These are phyloP conservation scores for Hymenoscyphus linearis DNA, from an alignment of 2,329 filamentous ascomycete species.

Conservation along the genomic window DNA sequence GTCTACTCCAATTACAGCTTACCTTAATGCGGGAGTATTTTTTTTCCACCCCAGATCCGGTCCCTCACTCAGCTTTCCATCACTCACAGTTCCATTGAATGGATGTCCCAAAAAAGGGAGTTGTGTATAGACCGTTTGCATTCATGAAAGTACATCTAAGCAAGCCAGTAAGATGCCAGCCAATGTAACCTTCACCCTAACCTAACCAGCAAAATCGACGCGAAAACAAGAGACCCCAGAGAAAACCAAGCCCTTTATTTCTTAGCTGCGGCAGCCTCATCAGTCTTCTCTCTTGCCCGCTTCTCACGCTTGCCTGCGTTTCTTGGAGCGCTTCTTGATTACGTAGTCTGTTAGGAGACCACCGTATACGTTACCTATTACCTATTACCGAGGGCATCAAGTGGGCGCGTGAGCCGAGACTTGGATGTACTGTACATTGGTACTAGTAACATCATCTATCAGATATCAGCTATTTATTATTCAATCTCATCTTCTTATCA, in stretches of 20 bases:
- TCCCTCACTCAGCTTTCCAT: background rate
- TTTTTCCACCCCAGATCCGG: background rate
- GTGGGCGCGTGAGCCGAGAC: too few species aligned
- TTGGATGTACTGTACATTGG: too few species aligned
- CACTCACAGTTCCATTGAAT: background rate
- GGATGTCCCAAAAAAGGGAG: slow-evolving; percentile 3
- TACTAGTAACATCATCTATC: too few species aligned
- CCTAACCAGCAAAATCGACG: slow-evolving; percentile 27
- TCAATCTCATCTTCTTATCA: too few species aligned
- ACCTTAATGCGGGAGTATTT: background rate
- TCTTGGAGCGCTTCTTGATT: slow-evolving; percentile 76
- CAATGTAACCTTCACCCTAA: slow-evolving; percentile 28
- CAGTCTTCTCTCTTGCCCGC: slow-evolving; percentile 82
- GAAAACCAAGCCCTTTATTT: slow-evolving; percentile 55
- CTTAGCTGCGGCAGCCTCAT: slow-evolving; percentile 73
- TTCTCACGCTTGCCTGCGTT: slow-evolving; percentile 83
- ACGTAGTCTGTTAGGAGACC: too few species aligned
- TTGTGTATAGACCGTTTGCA: slow-evolving; percentile 29
- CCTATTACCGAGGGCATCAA: too few species aligned
- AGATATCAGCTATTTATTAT: too few species aligned
- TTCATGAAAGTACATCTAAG: slow-evolving; percentile 35
- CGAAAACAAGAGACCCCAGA: slow-evolving; percentile 29
- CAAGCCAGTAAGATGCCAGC: slow-evolving; percentile 30
- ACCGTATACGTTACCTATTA: too few species aligned
- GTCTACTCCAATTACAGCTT: background rate